Evolutionary conservation across 495 filamentous ascomycete genomes (phyloP), one percentile per base, ranked within the genome.

Genomic region (Penicillium bialowiezense): DNA sequence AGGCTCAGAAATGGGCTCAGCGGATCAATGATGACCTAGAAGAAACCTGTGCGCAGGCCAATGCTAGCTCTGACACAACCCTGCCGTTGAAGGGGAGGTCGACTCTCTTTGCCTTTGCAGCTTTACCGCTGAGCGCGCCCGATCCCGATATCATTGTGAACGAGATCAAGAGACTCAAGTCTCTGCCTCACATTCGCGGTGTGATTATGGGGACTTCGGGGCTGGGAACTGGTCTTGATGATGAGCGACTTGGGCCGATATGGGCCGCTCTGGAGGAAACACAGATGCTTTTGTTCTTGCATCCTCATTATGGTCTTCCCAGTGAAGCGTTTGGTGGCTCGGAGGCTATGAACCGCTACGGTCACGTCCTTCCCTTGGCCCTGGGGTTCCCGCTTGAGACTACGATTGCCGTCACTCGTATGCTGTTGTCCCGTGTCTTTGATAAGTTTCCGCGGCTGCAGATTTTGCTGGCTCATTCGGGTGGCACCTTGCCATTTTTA

Each of bases 301-400:
- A 97, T 65, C 92, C 92, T 28, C 92, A 97, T 68, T 96, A 97
- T 62, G 92, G 92, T 3, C 76, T 97, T 0, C 91, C 89, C 0
- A 75, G 76, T 41, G 76, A 79, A 14, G 90, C 95, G 8, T 96
- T 85, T 67, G 92, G 92, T 0, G 75, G 75, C 2, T 18, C 70
- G 0, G 70, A 70, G 31, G 60, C 52, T 0, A 69, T 58, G 12
- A 77, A 77, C 7, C 72, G 85, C 21, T 96, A 93, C 67, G 91
- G 92, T 0, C 91, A 96, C 65, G 90, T 96, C 8, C 76, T 97
- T 13, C 88, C 90, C 1, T 72, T 97, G 3, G 87, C 89, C 0
- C 64, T 97, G 2, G 91, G 92, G 7, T 97, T 96, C 61, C 92
- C 92, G 1, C 75, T 97, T 32, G 92, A 97, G 63, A 97, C 92